These are phyloP conservation scores for Cutaneotrichosporon sp. DNA, from an alignment of 1,284 basidiomycete species.

Conservation along the genomic window DNA sequence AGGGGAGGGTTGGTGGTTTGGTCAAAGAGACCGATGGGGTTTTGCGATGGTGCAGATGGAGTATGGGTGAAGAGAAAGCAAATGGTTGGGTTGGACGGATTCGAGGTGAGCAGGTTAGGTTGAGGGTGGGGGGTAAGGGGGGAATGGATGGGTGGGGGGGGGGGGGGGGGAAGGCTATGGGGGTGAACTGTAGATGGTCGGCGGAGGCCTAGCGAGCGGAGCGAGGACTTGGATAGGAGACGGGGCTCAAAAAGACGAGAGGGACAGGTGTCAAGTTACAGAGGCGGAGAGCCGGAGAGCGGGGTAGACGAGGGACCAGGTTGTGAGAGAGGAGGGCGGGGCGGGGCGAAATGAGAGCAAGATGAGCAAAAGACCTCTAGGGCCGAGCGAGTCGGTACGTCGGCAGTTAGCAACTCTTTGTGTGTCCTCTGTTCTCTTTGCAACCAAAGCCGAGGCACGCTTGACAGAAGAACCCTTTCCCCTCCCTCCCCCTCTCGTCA, in stretches of 20 bases:
- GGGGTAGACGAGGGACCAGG: neutral
- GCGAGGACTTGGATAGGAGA: neutral
- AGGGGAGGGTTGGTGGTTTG: neutral
- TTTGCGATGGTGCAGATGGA: neutral
- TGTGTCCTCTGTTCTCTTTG: neutral
- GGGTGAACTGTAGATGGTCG: neutral
- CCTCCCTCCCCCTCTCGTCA: neutral
- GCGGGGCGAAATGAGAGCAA: neutral
- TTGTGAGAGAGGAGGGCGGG: neutral
- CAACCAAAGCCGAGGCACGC: neutral
- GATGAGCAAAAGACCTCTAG: neutral
- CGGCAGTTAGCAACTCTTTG: constrained; percentile 1
- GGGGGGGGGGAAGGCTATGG: too few species aligned
- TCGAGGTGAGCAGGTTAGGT: neutral
- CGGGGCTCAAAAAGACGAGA: neutral
- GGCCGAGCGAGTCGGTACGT: neutral
- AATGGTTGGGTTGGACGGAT: neutral
- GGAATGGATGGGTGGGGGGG: neutral
- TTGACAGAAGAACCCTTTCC: neutral
- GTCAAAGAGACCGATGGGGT: constrained; percentile 4
- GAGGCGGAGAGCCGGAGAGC: neutral
- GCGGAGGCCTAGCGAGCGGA: neutral
- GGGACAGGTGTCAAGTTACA: neutral
- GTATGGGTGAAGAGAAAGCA: neutral
- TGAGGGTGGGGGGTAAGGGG: neutral